Evolutionary conservation across 768 basidiomycete species (phyloP).

Genomic region (Termitomyces bulborhizus): DNA sequence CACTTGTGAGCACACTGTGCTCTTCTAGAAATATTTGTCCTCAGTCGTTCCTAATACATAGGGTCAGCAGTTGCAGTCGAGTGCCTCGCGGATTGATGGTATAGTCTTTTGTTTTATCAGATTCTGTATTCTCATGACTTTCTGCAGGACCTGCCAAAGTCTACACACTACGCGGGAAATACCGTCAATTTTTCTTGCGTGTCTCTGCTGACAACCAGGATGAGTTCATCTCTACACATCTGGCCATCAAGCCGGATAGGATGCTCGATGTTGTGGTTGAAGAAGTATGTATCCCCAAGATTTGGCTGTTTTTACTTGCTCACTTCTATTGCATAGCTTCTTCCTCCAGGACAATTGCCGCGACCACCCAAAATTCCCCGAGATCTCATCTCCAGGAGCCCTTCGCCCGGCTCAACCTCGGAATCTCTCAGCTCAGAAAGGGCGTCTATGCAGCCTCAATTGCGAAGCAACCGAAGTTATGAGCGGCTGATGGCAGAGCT

Average conservation of each 20-base stretch:
- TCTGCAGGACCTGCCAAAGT: constrained; percentile 58
- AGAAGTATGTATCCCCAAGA: constrained; percentile 28
- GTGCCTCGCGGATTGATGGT: constrained; percentile 71
- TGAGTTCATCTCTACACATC: constrained; percentile 48
- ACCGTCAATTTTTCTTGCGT: constrained; percentile 62
- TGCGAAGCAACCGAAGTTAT: not conserved
- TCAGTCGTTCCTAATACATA: constrained; percentile 12
- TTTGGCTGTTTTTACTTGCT: not conserved
- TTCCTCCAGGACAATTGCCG: constrained; percentile 25
- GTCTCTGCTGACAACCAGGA: constrained; percentile 47
- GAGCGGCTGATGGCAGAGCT: constrained; percentile 1
- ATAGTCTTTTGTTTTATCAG: constrained; percentile 3
- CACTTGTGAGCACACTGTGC: constrained; percentile 34
- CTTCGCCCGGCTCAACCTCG: constrained; percentile 13
- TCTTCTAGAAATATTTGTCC: not conserved
- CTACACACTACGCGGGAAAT: constrained; percentile 61
- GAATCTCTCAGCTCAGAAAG: constrained; percentile 8
- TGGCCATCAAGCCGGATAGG: constrained; percentile 46
- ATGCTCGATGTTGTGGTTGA: constrained; percentile 58
- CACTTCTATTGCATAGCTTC: constrained; percentile 21
- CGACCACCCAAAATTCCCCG: constrained; percentile 26
- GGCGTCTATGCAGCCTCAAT: not conserved
- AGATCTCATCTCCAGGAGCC: constrained; percentile 14
- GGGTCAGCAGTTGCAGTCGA: constrained; percentile 48
- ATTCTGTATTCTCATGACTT: constrained; percentile 2